phyloP scores from a whole-genome alignment of 2,329 filamentous ascomycete species.

The Clarireedia paspali region DNA sequence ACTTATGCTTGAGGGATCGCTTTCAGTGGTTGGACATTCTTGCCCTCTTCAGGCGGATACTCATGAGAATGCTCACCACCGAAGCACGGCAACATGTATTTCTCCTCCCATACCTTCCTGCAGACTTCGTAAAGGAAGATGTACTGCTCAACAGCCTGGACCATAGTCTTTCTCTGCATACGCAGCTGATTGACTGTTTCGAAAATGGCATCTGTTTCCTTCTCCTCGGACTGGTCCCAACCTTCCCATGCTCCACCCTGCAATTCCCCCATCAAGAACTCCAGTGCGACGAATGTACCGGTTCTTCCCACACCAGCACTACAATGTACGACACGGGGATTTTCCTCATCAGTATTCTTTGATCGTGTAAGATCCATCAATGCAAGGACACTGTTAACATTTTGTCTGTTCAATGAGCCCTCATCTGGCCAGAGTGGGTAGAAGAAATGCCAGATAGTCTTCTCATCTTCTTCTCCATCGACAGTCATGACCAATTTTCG shows the following conservation, averaged over 20 bases:
- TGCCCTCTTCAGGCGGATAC: constrained; percentile 7
- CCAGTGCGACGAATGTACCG: constrained; percentile 93
- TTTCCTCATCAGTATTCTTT: constrained; percentile 46
- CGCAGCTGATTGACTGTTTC: constrained; percentile 73
- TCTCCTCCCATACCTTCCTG: constrained; percentile 64
- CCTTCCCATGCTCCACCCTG: constrained; percentile 52
- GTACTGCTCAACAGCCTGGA: constrained; percentile 81
- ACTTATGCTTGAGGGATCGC: neutral
- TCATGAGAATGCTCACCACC: constrained; percentile 22
- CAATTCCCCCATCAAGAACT: constrained; percentile 79
- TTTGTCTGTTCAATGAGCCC: constrained; percentile 64
- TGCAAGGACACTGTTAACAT: constrained; percentile 59
- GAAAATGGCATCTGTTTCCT: constrained; percentile 60
- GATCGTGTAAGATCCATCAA: constrained; percentile 61
- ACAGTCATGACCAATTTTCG: constrained; percentile 59
- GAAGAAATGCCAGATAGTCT: constrained; percentile 72
- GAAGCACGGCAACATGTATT: constrained; percentile 35
- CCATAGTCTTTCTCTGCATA: constrained; percentile 90
- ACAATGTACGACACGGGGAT: constrained; percentile 77
- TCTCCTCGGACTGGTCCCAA: constrained; percentile 27
- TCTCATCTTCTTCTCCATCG: constrained; percentile 40
- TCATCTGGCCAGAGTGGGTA: constrained; percentile 91
- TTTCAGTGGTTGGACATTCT: neutral
- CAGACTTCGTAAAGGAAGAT: constrained; percentile 84
- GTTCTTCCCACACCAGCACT: constrained; percentile 91